Evolutionary conservation across 1,139 yeast genomes (phyloP), one percentile per base, ranked within the genome.

Genomic region (Pichia sp.): DNA sequence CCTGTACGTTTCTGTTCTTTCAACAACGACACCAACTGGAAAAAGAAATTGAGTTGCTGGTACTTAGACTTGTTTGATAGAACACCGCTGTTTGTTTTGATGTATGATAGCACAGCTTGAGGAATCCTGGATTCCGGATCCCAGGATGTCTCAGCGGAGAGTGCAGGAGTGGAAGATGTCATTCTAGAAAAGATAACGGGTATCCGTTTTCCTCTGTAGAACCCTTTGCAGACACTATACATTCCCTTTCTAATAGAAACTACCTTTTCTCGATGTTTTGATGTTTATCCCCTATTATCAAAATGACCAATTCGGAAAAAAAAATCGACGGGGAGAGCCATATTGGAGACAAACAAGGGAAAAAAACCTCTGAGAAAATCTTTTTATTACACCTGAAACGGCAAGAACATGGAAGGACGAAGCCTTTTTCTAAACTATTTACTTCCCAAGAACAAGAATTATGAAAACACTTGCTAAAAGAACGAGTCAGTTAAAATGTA

Each of bases 1-100:
- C 99, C 99, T 0, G 98, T 92, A 67, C 99, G 80, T 62, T 80
- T 84, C 63, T 90, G 95, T 6, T 84, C 75, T 71, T 93, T 93
- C 64, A 93, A 77, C 42, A 82, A 77, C 54, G 88, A 79, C 1
- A 91, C 80, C 51, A 92, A 82, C 66, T 90, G 90, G 60, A 90
- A 78, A 66, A 93, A 91, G 33, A 87, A 85, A 57, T 84, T 72
- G 51, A 85, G 42, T 34, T 55, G 54, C 40, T 55, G 47, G 29
- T 55, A 59, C 44, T 50, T 56, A n/a, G 34, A 48, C 10, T 8
- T 60, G 31, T 63, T 56, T 12, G 41, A 38, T n/a, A 38, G 16
- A 8, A n/a, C 17, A n/a, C 17, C 17, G 16, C 41, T 38, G 41
- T n/a, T 38, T 31, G 42, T 14, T 46, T 36, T 34, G 42, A 85